These are phyloP conservation scores for Pelargonium nanum DNA, from an alignment of 345 rosid species.

Conservation along the genomic window DNA sequence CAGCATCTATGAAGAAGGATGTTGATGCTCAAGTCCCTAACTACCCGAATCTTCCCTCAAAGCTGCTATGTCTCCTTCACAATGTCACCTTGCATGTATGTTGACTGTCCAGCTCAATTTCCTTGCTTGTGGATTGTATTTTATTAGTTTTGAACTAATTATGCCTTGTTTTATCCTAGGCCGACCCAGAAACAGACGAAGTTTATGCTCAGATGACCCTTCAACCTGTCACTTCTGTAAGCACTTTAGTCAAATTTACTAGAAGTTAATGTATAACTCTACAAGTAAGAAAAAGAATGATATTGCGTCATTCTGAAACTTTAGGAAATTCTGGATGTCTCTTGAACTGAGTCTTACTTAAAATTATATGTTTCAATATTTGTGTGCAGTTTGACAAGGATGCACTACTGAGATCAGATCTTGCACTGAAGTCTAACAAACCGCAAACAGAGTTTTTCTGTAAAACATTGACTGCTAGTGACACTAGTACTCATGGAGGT, in stretches of 20 bases:
- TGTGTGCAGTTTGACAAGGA: conserved; percentile 79
- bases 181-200: conserved; percentile 91
- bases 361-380: conserved; percentile 1
- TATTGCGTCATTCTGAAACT: not conserved
- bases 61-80: conserved; percentile 75
- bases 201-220: conserved; percentile 97
- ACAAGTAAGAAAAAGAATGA: too few relatives aligned
- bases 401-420: conserved; percentile 77
- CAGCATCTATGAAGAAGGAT: conserved; percentile 84
- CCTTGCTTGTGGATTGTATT: not conserved
- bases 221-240: conserved; percentile 69
- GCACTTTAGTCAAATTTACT: conserved; percentile 15
- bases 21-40: conserved; percentile 66
- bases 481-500: conserved; percentile 98
- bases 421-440: conserved; percentile 57
- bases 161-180: conserved; percentile 37
- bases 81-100: conserved; percentile 74
- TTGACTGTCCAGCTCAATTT: not conserved
- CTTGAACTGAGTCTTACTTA: not conserved
- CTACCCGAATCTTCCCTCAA: conserved; percentile 85
- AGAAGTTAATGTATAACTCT: not conserved
- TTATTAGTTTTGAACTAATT: not conserved
- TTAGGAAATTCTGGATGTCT: not conserved
- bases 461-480: conserved; percentile 93
- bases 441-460: conserved; percentile 85